Evolutionary conservation across 2,329 filamentous ascomycete genomes (phyloP).

Genomic region (Cordyceps farinosa): DNA sequence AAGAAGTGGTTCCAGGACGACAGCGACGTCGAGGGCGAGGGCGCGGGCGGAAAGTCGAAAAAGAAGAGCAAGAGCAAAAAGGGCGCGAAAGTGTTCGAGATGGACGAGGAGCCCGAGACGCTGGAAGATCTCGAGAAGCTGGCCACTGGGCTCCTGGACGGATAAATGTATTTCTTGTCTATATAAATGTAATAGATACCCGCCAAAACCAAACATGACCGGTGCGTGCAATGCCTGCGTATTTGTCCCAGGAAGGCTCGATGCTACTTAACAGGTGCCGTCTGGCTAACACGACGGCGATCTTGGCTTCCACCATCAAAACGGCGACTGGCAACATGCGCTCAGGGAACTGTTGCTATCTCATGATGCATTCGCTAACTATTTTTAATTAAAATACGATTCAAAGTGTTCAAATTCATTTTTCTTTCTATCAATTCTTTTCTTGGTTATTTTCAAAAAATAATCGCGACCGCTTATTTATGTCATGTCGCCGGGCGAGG

Average conservation of each 20-base stretch:
- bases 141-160: conserved; percentile 67
- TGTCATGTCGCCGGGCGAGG: no score
- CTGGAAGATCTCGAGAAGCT: conserved; percentile 75
- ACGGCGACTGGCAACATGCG: no score
- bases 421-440: no score
- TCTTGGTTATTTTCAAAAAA: no score
- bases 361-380: no score
- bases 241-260: not conserved
- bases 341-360: no score
- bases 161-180: conserved; percentile 27
- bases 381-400: no score
- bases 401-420: no score
- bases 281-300: no score
- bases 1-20: conserved; percentile 83
- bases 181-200: conserved; percentile 25
- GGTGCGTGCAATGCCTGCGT: not conserved
- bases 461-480: no score
- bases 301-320: no score
- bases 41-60: conserved; percentile 45
- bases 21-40: conserved; percentile 68
- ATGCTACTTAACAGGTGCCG: not conserved
- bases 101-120: conserved; percentile 68
- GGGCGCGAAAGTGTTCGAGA: conserved; percentile 56
- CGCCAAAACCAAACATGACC: not conserved
- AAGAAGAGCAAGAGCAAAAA: conserved; percentile 41